A percentile compares a stretch with the other conserved stretches of the same genome.
phyloP scores from a whole-genome alignment of 2,329 filamentous ascomycete species.

The Calonectria pseudoreteaudii region DNA sequence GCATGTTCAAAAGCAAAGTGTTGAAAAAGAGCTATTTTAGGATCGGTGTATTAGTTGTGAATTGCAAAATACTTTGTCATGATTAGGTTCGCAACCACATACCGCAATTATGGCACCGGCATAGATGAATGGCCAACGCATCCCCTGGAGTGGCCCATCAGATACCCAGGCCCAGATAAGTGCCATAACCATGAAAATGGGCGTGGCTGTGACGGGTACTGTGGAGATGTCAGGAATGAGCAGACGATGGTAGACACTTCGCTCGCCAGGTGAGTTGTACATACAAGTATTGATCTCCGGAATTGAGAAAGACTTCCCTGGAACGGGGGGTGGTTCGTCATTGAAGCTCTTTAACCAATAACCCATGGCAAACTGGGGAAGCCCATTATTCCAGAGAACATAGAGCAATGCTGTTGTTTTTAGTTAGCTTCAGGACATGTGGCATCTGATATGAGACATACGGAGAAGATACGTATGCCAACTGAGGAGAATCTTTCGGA shows the following conservation, averaged over 20 bases:
- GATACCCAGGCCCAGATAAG: conserved; percentile 35
- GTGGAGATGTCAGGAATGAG: background rate
- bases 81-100: background rate
- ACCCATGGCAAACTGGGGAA: conserved; percentile 30
- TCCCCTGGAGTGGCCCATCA: conserved; percentile 28
- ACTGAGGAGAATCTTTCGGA: conserved; percentile 27
- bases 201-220: conserved; percentile 33
- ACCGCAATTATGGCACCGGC: conserved; percentile 29
- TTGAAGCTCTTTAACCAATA: conserved; percentile 39
- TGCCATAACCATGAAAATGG: conserved; percentile 33
- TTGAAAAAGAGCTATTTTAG: conserved; percentile 26
- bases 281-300: conserved; percentile 30
- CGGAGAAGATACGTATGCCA: conserved; percentile 36
- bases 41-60: background rate
- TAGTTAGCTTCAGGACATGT: background rate
- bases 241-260: too few relatives aligned
- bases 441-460: background rate
- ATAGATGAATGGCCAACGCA: conserved; percentile 36
- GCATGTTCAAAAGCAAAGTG: conserved; percentile 26
- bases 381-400: conserved; percentile 34
- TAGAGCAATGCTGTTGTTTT: conserved; percentile 23
- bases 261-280: background rate
- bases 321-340: conserved; percentile 25
- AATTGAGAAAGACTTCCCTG: conserved; percentile 25
- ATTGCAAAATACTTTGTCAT: background rate